Evolutionary conservation across 345 rosid species (phyloP).

Genomic region (Eucalyptus melliodora): DNA sequence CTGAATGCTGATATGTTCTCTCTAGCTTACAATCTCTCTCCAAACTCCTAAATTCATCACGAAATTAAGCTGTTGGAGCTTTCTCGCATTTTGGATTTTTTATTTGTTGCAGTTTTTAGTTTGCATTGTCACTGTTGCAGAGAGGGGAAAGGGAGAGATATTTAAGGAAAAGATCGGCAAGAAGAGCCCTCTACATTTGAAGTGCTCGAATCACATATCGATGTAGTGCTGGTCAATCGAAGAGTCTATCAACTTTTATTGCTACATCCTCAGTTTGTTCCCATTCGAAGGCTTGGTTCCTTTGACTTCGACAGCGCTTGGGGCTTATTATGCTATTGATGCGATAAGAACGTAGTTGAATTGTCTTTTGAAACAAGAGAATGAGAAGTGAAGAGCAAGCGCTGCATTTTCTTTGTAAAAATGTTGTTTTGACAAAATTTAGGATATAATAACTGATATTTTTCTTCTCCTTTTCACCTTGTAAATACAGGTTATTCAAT

Average conservation of each 20-base stretch:
- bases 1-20: neutral
- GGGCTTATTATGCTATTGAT: neutral
- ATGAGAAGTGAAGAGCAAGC: neutral
- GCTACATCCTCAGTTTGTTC: slow-evolving; percentile 51
- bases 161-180: neutral
- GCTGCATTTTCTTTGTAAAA: neutral
- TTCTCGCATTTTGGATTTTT: neutral
- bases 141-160: neutral
- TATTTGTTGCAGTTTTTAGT: neutral
- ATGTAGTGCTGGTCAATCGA: slow-evolving; percentile 49
- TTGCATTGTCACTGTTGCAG: neutral
- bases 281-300: slow-evolving; percentile 41
- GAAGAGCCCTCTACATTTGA: slow-evolving; percentile 35
- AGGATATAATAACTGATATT: neutral
- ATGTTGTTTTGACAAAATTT: neutral
- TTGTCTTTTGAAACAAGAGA: neutral
- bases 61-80: neutral
- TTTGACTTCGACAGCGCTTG: slow-evolving; percentile 62
- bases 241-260: slow-evolving; percentile 51
- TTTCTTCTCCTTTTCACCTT: neutral
- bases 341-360: neutral
- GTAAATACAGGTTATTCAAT: too few species aligned
- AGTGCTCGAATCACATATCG: slow-evolving; percentile 61
- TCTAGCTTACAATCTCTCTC: neutral
- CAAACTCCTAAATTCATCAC: neutral